Percentiles rank a stretch among this genome's conserved stretches.
phyloP scores from a whole-genome alignment of 331 rosid genomes.

The Malus hybrid region DNA sequence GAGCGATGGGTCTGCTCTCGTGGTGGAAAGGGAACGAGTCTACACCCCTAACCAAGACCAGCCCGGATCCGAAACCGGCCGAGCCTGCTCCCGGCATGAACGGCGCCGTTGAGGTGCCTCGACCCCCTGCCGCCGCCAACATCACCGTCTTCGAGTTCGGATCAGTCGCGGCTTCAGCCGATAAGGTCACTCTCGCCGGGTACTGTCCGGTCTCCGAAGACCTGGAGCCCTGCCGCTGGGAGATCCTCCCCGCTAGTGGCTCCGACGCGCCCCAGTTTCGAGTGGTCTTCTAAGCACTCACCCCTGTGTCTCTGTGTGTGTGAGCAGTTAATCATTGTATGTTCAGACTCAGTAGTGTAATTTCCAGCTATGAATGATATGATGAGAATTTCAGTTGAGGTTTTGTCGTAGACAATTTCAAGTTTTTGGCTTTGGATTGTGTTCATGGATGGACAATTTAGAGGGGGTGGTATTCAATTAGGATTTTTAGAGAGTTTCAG shows the following conservation, averaged over 20 bases:
- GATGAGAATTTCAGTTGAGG: too few species aligned
- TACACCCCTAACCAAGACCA: constrained; percentile 22
- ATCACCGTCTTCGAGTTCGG: constrained; percentile 86
- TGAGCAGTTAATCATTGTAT: not conserved
- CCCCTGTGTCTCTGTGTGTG: not conserved
- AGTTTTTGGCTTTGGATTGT: too few species aligned
- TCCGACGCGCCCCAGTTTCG: constrained; percentile 91
- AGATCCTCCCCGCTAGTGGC: constrained; percentile 64
- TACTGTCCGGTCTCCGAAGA: constrained; percentile 95
- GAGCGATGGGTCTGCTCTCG: constrained; percentile 61
- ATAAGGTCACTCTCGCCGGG: constrained; percentile 88
- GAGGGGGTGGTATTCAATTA: too few species aligned
- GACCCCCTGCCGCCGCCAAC: constrained; percentile 23
- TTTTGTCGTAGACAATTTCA: too few species aligned
- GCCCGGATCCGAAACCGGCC: constrained; percentile 5
- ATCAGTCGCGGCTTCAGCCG: constrained; percentile 59
- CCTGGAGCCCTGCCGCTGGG: constrained; percentile 99
- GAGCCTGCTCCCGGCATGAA: constrained; percentile 62
- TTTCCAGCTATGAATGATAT: too few species aligned
- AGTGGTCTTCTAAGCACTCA: constrained; percentile 18
- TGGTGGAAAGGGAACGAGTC: constrained; percentile 62
- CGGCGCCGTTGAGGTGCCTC: constrained; percentile 77
- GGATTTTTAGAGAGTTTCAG: too few species aligned
- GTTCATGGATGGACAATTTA: too few species aligned
- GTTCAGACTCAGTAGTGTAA: not conserved